A percentile compares a stretch with the other conserved stretches of the same genome.
phyloP scores from a whole-genome alignment of 2,329 filamentous ascomycete genomes.

The Hymenoscyphus linearis region DNA sequence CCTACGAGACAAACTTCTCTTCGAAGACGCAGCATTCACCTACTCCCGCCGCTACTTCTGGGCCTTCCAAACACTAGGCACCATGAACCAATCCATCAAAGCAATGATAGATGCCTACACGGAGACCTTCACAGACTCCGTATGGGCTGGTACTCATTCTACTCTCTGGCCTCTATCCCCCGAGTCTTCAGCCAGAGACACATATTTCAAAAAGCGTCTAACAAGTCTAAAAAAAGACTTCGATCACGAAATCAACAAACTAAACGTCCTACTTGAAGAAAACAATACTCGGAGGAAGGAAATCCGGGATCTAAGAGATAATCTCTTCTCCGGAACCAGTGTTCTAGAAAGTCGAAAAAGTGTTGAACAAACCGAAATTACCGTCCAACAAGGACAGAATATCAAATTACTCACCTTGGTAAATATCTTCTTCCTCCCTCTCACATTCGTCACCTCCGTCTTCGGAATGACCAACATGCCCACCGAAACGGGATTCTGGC shows the following conservation, averaged over 20 bases:
- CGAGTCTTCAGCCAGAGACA: conserved; percentile 39
- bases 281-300: conserved; percentile 51
- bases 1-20: conserved; percentile 52
- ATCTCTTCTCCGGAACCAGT: conserved; percentile 58
- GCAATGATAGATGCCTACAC: conserved; percentile 52
- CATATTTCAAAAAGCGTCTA: conserved; percentile 45
- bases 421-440: conserved; percentile 55
- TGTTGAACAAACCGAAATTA: conserved; percentile 48
- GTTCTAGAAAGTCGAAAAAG: conserved; percentile 56
- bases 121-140: conserved; percentile 52
- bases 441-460: conserved; percentile 57
- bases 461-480: conserved; percentile 48
- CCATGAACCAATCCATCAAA: conserved; percentile 55
- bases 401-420: conserved; percentile 56
- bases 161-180: conserved; percentile 51
- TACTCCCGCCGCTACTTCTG: conserved; percentile 59
- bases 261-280: conserved; percentile 18
- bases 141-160: conserved; percentile 51
- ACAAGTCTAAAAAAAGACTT: conserved; percentile 41
- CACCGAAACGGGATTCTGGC: conserved; percentile 39
- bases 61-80: conserved; percentile 55
- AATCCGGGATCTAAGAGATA: conserved; percentile 52
- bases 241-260: conserved; percentile 40
- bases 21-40: conserved; percentile 56
- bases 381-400: conserved; percentile 54